Evolutionary conservation across 305 asterid genomes (phyloP).

Genomic region (Solanum hybrid): DNA sequence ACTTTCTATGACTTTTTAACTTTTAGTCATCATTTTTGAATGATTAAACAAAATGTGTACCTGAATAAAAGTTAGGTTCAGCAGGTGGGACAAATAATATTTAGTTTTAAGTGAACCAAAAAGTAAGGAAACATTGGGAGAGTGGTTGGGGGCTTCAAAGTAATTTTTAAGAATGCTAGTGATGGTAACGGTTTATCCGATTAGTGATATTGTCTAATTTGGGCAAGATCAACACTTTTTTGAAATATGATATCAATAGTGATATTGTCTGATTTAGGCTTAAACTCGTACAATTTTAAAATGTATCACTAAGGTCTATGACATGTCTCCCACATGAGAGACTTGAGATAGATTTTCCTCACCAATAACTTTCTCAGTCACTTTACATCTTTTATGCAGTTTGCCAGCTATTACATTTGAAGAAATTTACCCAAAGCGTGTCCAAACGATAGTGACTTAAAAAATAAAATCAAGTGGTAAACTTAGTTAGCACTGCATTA

Average conservation of each 20-base stretch:
- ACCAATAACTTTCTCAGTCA: too few species aligned
- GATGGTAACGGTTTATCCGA: not conserved
- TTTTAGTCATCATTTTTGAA: not conserved
- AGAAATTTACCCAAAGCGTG: fast-evolving
- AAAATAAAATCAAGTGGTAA: not conserved
- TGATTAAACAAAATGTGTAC: not conserved
- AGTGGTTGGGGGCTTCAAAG: not conserved
- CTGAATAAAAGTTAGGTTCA: not conserved
- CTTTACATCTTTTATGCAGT: too few species aligned
- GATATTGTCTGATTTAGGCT: not conserved
- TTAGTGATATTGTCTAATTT: not conserved
- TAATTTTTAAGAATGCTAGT: not conserved
- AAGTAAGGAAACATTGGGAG: not conserved
- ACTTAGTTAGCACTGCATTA: not conserved
- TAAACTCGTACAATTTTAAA: not conserved
- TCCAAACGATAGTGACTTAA: not conserved
- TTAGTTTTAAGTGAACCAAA: not conserved
- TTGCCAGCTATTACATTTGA: too few species aligned
- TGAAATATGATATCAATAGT: not conserved
- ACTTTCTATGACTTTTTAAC: not conserved
- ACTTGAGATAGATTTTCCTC: too few species aligned
- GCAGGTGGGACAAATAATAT: not conserved
- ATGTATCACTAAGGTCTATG: not conserved
- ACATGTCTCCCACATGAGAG: not conserved
- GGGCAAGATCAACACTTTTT: not conserved